Conservation (phyloP, 1,139 yeast species). For the Taphrina populina region DNA sequence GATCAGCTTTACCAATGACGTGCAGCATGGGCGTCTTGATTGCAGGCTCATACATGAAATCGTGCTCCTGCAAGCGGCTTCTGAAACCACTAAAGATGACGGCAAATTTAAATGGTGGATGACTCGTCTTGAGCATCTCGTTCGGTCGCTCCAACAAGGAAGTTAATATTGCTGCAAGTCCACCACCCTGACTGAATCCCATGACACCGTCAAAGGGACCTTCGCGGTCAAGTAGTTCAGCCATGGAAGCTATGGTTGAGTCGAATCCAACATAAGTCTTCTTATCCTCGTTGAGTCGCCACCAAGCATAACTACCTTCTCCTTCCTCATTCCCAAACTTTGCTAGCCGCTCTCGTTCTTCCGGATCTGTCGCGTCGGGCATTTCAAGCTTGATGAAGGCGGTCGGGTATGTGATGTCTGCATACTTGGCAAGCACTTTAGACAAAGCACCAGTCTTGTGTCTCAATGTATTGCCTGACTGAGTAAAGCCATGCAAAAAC, state of each 20-base stretch:
- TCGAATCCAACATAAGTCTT: constrained; percentile 21
- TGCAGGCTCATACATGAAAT: constrained; percentile 49
- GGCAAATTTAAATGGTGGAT: constrained; percentile 62
- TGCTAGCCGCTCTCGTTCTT: constrained; percentile 29
- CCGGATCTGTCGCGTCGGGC: constrained; percentile 32
- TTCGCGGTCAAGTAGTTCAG: constrained; percentile 56
- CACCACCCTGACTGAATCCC: constrained; percentile 95
- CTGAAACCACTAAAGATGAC: constrained; percentile 77
- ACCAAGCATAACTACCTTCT: constrained; percentile 34
- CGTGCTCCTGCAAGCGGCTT: constrained; percentile 56
- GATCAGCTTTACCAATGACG: constrained; percentile 82
- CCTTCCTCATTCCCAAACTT: constrained; percentile 32
- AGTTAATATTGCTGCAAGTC: constrained; percentile 54
- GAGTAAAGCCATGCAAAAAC: constrained; percentile 32
- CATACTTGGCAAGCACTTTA: constrained; percentile 22
- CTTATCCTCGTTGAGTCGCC: constrained; percentile 24
- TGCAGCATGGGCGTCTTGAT: constrained; percentile 65
- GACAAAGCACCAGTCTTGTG: constrained; percentile 32
- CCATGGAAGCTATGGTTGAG: constrained; percentile 14
- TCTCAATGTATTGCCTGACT: constrained; percentile 31
- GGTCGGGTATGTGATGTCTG: constrained; percentile 25
- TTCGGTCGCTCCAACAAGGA: constrained; percentile 32
- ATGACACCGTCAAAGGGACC: constrained; percentile 89
- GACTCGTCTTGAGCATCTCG: constrained; percentile 40
- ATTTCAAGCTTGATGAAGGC: constrained; percentile 11